A percentile compares a stretch with the other conserved stretches of the same genome.
Evolutionary conservation across 192 early-diverging fungal species (phyloP).

Genomic region (Rhizoclosmatium globosum): DNA sequence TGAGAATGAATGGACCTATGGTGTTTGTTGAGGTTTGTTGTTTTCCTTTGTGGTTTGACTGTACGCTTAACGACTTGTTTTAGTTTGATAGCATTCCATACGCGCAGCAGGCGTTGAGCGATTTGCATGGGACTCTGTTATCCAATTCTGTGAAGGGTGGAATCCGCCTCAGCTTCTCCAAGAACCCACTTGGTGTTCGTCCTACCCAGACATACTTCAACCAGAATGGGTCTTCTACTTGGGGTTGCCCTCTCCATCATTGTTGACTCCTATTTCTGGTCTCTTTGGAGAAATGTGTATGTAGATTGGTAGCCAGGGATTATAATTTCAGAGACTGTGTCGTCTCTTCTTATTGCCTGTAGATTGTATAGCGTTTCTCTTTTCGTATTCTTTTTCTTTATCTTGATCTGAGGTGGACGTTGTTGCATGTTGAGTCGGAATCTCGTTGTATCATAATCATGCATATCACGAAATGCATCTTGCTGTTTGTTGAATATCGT

Average conservation of each 20-base stretch:
- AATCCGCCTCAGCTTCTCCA: constrained; percentile 92
- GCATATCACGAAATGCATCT: too few species aligned
- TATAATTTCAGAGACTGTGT: too few species aligned
- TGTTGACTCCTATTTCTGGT: background rate
- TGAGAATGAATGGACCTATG: constrained; percentile 93
- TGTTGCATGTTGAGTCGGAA: too few species aligned
- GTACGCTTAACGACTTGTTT: background rate
- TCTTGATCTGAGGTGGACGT: too few species aligned
- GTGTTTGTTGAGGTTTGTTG: constrained; percentile 90
- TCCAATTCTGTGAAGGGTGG: constrained; percentile 89
- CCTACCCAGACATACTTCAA: constrained; percentile 16
- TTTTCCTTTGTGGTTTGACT: background rate
- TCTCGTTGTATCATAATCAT: too few species aligned
- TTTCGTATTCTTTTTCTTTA: too few species aligned
- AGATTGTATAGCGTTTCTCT: too few species aligned
- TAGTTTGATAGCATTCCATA: constrained; percentile 92
- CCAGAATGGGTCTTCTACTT: background rate
- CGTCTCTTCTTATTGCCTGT: too few species aligned
- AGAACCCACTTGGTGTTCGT: constrained; percentile 94
- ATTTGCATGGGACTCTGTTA: constrained; percentile 85
- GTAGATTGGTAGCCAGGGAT: too few species aligned
- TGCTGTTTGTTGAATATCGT: too few species aligned
- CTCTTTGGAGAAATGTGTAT: constrained; percentile 1
- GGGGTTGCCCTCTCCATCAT: background rate
- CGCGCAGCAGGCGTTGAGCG: constrained; percentile 89